A percentile compares a stretch with the other conserved stretches of the same genome.
Conservation (phyloP, 768 basidiomycete genomes). For the Pulveroboletus sp. region DNA sequence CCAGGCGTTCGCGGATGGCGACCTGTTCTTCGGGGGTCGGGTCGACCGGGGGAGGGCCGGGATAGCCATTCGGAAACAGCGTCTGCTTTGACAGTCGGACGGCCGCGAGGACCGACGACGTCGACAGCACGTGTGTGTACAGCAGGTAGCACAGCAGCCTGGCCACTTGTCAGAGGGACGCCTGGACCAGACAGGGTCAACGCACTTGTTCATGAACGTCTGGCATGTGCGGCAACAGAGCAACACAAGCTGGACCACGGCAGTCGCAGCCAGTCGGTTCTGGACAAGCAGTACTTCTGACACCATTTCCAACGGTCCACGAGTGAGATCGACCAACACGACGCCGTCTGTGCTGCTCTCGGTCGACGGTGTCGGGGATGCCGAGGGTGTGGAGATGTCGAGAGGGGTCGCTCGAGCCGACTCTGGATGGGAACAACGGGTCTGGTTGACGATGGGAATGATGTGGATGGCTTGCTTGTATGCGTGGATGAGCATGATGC, state of each 20-base stretch:
- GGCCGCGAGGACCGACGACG: constrained; percentile 49
- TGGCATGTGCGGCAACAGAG: constrained; percentile 47
- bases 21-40: constrained; percentile 78
- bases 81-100: constrained; percentile 60
- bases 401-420: not conserved
- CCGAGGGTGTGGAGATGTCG: constrained; percentile 5
- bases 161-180: constrained; percentile 12
- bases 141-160: constrained; percentile 74
- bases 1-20: constrained; percentile 44
- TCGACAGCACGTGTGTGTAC: constrained; percentile 49
- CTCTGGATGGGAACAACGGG: constrained; percentile 5
- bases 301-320: constrained; percentile 43
- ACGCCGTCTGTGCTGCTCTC: not conserved
- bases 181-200: not conserved
- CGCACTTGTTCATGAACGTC: constrained; percentile 60
- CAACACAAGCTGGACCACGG: constrained; percentile 43
- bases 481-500: constrained; percentile 63
- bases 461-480: constrained; percentile 65
- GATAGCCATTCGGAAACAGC: constrained; percentile 90
- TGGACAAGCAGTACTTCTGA: constrained; percentile 48
- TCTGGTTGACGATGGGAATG: constrained; percentile 63
- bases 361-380: constrained; percentile 28
- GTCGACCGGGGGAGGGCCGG: constrained; percentile 66
- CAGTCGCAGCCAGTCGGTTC: constrained; percentile 47
- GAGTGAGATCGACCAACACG: constrained; percentile 35